Evolutionary conservation across 1,139 yeast species (phyloP), one percentile per base, ranked within the genome.

Genomic region (Eremothecium gossypii): DNA sequence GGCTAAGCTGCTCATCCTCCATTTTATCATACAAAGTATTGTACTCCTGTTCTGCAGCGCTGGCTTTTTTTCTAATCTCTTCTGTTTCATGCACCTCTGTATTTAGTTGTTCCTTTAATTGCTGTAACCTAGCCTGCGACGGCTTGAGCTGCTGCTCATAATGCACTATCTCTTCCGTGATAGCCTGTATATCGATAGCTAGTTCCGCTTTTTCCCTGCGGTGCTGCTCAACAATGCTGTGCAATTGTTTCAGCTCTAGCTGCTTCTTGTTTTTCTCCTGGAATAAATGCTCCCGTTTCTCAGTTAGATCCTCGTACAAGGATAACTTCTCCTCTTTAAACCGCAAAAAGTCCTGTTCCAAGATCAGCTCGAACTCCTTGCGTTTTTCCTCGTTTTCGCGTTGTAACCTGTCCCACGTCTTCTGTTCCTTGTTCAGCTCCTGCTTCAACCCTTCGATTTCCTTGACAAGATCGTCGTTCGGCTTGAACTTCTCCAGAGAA

Each of bases 1-100:
- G 55, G 34, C 61, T 49, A 47, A 42, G 65, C 34, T 49, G 52
- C 38, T 61, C 64, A 37, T 54, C 58, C 36, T 56, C 60, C 47
- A 63, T 49, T 41, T 57, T 60, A 32, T 52, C 54, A 36, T 46
- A 53, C 10, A 54, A 45, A 12, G 41, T 49, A 41, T 55, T 50
- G 37, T 56, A 57, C n/a, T 39, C 44, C n/a, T 28, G 32, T 36
- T 57, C 59, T 38, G 51, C 45, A 28, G 39, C 17, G 14, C 40
- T 46, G 6, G 60, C 56, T 27, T 40, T 13, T 29, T 45, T 49
- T 38, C 49, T 47, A 11, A 49, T 39, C 23, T 29, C 12, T 26
- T 46, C 42, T n/a, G 49, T 44, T 30, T 49, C 41, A 12, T 35
- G 31, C 30, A 41, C 39, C 20, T 41, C 44, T 13, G 38, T 14